Base-by-base conservation (phyloP, 2,329 filamentous ascomycete species). In the Xylaria sp. region DNA sequence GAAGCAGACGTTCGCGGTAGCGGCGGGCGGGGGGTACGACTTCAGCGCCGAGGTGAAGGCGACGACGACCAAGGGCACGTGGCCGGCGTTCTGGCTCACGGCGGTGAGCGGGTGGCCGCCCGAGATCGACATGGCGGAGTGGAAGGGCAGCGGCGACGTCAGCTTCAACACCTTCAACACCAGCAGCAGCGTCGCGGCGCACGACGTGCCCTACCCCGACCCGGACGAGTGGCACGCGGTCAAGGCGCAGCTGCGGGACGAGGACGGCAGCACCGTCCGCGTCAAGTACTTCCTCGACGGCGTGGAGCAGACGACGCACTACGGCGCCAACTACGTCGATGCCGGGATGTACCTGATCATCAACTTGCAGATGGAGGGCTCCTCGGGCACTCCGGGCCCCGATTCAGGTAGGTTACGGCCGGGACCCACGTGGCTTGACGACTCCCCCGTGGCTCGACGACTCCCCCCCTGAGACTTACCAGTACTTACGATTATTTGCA, bases 101-200 rank as follows among this genome's bases (percentile, higher is more conserved):
- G 74, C 72, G 0, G 74, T 73, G 0, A 64, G 73, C 48, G 71
- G 70, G 0, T 78, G 77, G 76, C 76, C 76, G 3, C 77, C 76
- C 0, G 76, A 78, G 67, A 72, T 78, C 52, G 76, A 78, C 59
- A 69, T 78, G 57, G 75, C 76, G 4, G 76, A 78, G 57, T 78
- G 76, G 76, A 78, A 78, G 54, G 76, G 76, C 7, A 41, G 59
- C 39, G 74, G 73, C 7, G 71, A 74, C 44, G 72, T 75, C 45
- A 71, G 67, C 29, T 76, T 76, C 65, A 76, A 76, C 52, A 76
- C 72, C 0, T 75, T 76, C 60, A 73, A 74, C 48, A 54, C 52
- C 18, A 50, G 46, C 18, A 69, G 63, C 19, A 63, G 68, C 16
- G 69, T 76, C 9, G 60, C 65, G 29, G 68, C 72, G n/a, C 68